Percentiles rank a stretch among this genome's conserved stretches.
phyloP scores from a whole-genome alignment of 1,139 yeast species.

The Nadsonia starkeyi-henricii region DNA sequence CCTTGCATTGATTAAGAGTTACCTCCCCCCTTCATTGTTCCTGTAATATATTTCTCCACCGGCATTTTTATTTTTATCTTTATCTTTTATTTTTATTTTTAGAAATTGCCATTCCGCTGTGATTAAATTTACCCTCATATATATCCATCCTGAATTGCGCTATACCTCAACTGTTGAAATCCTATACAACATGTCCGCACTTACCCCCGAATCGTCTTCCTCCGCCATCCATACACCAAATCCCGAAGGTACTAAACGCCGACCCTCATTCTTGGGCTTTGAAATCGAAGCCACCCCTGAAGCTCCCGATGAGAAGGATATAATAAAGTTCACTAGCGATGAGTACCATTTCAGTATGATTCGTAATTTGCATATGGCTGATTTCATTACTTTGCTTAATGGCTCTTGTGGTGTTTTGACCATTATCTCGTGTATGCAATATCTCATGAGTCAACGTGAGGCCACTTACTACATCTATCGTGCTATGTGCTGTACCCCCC shows the following conservation, averaged over 20 bases:
- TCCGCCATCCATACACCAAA: neutral
- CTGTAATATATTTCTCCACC: too few relatives aligned
- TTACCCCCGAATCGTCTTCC: neutral
- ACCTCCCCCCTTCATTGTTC: too few relatives aligned
- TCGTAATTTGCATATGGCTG: slow-evolving; percentile 71
- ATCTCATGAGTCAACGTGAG: slow-evolving; percentile 21
- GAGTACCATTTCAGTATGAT: slow-evolving; percentile 39
- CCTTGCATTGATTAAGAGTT: too few relatives aligned
- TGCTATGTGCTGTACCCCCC: slow-evolving; percentile 74
- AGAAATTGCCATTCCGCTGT: neutral
- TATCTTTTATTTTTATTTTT: too few relatives aligned
- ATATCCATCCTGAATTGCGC: neutral
- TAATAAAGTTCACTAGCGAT: slow-evolving; percentile 43
- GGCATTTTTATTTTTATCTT: too few relatives aligned
- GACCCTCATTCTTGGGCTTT: slow-evolving; percentile 5
- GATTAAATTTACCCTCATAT: neutral
- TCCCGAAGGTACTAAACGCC: slow-evolving; percentile 1
- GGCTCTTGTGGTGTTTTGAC: slow-evolving; percentile 73
- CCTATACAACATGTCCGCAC: neutral
- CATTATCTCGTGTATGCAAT: slow-evolving; percentile 72
- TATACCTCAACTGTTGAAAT: neutral
- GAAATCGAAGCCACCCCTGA: slow-evolving; percentile 5
- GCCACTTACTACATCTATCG: slow-evolving; percentile 51
- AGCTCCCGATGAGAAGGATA: slow-evolving; percentile 7
- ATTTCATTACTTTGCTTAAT: slow-evolving; percentile 81